Base-by-base conservation (phyloP, 225 moss, liverwort and hornwort species). In the Pseudoscleropodium purum region DNA sequence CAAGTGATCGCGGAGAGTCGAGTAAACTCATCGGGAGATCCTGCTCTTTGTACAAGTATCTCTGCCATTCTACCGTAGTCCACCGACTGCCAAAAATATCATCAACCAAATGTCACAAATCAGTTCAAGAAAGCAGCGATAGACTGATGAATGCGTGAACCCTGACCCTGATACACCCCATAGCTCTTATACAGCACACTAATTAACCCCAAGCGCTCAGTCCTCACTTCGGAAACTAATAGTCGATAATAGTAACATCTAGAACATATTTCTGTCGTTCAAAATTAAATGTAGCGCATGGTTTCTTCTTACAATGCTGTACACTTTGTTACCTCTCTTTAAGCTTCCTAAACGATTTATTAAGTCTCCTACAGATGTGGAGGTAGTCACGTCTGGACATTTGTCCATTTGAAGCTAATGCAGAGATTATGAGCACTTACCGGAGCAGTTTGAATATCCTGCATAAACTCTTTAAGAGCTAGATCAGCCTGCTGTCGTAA, bases 31-130 rank as follows among this genome's bases (percentile, higher is more conserved):
- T 99, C 99, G 74, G 89, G 82, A 92, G 96, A 93, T 91, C 93
- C 91, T 86, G 97, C 96, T 89, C 97, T 96, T 93, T 97, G 96
- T 85, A 99, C 95, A 92, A 99, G 91, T 83, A 97, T 95, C 92
- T 96, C 96, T 88, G 96, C 94, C 99, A 99, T 97, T 92, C 96
- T 95, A 76, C 97, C 97, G 75, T 99, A 99, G 84, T 99, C 99
- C 90, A 99, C 96, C 56, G 99, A 95, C 98, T 98, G 96, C 86
- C 86, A 88, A 83, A 81, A 62, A 54, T 8, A 68, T 67, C 68
- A 90, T 63, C n/a, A 87, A 27, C 68, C 77, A 92, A 82, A 65
- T 54, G 68, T 84, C 88, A 89, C 34, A 82, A 88, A 74, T 88
- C 61, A 87, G 79, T 74, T 65, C 45, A 54, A 89, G 54, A 52